These are phyloP conservation scores for Sclerotinia glacialis DNA, from an alignment of 2,329 filamentous ascomycete genomes.

Conservation along the genomic window DNA sequence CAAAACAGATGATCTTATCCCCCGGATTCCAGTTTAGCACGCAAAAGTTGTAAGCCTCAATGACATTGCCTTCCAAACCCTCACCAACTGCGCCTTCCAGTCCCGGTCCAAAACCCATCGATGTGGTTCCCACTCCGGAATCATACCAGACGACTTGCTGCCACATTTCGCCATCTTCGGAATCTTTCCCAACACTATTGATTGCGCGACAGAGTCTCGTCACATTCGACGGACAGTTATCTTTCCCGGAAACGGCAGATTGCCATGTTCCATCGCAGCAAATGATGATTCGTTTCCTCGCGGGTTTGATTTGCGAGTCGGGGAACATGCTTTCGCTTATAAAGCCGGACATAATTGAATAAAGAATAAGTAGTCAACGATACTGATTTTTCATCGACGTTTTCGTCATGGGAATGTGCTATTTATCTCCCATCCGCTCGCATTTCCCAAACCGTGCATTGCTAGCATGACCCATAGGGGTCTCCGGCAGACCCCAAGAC, in stretches of 20 bases:
- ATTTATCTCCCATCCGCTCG: background rate
- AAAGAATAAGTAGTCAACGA: background rate
- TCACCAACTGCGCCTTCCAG: conserved; percentile 12
- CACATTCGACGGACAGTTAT: conserved; percentile 10
- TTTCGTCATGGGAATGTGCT: background rate
- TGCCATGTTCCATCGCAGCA: conserved; percentile 20
- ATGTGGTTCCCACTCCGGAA: conserved; percentile 20
- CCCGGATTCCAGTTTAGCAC: conserved; percentile 28
- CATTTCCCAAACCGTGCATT: background rate
- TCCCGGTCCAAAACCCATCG: background rate
- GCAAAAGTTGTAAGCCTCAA: conserved; percentile 43
- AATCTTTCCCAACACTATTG: background rate
- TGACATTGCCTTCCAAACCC: conserved; percentile 22
- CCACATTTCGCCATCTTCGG: background rate
- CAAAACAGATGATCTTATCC: conserved; percentile 28
- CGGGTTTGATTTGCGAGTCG: background rate
- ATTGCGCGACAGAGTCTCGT: conserved; percentile 13
- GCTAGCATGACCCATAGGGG: too few relatives aligned
- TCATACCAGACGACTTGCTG: conserved; percentile 22
- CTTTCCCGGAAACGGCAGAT: conserved; percentile 7
- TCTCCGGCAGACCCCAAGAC: too few relatives aligned
- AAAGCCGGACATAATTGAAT: background rate
- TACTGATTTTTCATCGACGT: background rate
- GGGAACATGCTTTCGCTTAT: background rate
- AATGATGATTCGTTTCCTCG: conserved; percentile 11